Conservation (phyloP, 495 filamentous ascomycete species). For the Penicillium maclennaniae region DNA sequence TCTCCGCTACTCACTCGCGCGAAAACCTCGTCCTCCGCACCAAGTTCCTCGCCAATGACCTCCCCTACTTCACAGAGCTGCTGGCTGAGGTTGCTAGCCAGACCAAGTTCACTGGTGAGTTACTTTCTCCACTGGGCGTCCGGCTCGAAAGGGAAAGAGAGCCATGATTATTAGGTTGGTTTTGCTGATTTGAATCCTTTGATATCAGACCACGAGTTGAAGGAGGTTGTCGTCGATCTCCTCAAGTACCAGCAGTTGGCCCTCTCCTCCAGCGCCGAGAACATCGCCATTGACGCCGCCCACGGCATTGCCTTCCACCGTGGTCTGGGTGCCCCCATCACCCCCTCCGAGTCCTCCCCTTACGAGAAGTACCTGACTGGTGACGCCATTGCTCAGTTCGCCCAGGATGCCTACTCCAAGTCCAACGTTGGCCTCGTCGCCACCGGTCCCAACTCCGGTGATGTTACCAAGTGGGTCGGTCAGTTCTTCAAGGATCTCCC, state of each 20-base stretch:
- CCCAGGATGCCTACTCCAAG: conserved; percentile 75
- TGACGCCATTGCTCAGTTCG: conserved; percentile 65
- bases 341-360: conserved; percentile 64
- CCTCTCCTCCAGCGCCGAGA: conserved; percentile 59
- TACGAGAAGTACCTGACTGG: conserved; percentile 73
- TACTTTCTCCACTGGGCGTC: not conserved
- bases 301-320: conserved; percentile 91
- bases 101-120: conserved; percentile 80
- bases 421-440: conserved; percentile 86
- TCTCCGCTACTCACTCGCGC: conserved; percentile 79
- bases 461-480: conserved; percentile 85
- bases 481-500: conserved; percentile 72
- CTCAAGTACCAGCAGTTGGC: conserved; percentile 70
- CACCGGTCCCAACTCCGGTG: conserved; percentile 72
- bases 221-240: conserved; percentile 74
- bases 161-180: not conserved
- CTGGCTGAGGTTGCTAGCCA: conserved; percentile 84
- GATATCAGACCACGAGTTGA: conserved; percentile 71
- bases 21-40: conserved; percentile 89
- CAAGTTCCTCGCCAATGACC: conserved; percentile 90
- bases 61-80: conserved; percentile 96
- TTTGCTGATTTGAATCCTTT: conserved; percentile 14
- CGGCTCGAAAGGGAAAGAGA: not conserved
- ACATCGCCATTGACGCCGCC: conserved; percentile 76
- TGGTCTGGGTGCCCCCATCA: conserved; percentile 75